Conservation (phyloP, 2,329 filamentous ascomycete genomes). For the Colletotrichum sidae region DNA sequence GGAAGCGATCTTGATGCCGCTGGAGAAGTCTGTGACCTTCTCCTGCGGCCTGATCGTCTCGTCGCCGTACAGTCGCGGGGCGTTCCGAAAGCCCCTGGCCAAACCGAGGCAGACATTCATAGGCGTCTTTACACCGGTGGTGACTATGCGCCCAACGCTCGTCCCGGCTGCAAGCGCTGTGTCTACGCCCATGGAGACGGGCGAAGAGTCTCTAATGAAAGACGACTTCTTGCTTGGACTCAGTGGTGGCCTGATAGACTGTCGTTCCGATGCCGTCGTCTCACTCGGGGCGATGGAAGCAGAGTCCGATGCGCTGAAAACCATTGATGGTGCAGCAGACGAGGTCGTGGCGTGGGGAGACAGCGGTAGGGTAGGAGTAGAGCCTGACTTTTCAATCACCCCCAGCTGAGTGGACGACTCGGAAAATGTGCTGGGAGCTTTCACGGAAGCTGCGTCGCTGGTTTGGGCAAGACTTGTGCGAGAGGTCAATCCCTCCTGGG, state of each 20-base stretch:
- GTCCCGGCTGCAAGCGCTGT: constrained; percentile 74
- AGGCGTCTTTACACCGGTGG: constrained; percentile 81
- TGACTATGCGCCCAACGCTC: constrained; percentile 77
- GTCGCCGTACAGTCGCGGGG: constrained; percentile 86
- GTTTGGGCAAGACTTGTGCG: constrained; percentile 6
- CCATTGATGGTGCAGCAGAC: constrained; percentile 34
- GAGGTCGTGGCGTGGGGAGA: constrained; percentile 14
- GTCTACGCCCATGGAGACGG: constrained; percentile 56
- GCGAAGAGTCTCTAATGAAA: constrained; percentile 38
- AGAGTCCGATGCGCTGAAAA: constrained; percentile 42
- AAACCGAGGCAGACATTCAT: constrained; percentile 87
- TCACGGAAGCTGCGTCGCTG: constrained; percentile 20
- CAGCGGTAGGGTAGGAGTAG: constrained; percentile 25
- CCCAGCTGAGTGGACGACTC: constrained; percentile 34
- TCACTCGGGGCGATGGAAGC: constrained; percentile 46
- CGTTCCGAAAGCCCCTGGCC: constrained; percentile 89
- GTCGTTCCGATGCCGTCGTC: constrained; percentile 48
- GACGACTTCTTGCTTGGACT: constrained; percentile 36
- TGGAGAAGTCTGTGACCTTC: constrained; percentile 81
- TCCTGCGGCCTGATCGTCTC: constrained; percentile 82
- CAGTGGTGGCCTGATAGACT: constrained; percentile 10
- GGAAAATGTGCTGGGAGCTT: constrained; percentile 19
- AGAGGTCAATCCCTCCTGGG: constrained; percentile 16
- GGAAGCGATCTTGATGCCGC: constrained; percentile 81
- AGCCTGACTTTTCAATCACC: constrained; percentile 22